A percentile compares a stretch with the other conserved stretches of the same genome.
Evolutionary conservation across 768 basidiomycete genomes (phyloP).

Genomic region (Termitomyces sp.): DNA sequence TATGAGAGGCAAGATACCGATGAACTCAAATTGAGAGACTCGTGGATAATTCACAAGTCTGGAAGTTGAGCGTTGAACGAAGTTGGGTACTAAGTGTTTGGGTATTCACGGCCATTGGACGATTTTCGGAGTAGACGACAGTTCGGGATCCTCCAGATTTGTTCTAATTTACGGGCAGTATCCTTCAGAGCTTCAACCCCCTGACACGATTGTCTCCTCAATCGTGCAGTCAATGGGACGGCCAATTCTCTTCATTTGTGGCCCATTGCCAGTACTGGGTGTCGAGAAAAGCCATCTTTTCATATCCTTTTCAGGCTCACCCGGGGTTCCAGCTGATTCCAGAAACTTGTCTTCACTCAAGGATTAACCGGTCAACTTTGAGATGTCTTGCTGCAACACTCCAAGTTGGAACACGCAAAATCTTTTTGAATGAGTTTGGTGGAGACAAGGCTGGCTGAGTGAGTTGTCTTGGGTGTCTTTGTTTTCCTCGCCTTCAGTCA

Average conservation of each 20-base stretch:
- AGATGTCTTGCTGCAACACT: background rate
- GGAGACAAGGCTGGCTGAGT: background rate
- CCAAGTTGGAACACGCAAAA: background rate
- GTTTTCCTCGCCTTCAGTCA: background rate
- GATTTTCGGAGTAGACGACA: background rate
- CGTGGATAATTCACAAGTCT: too few species aligned
- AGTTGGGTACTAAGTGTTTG: too few species aligned
- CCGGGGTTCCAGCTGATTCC: too few species aligned
- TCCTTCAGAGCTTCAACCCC: too few species aligned
- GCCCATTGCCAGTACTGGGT: background rate
- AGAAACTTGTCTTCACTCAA: background rate
- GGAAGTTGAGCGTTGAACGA: background rate
- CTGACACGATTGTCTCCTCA: background rate
- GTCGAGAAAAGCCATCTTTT: too few species aligned
- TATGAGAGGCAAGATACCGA: too few species aligned
- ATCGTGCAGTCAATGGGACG: background rate
- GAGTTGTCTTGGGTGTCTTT: background rate
- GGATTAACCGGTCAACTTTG: background rate
- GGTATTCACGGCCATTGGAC: background rate
- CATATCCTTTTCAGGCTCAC: background rate
- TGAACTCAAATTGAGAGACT: too few species aligned
- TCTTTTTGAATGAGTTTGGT: background rate
- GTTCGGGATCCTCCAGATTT: background rate
- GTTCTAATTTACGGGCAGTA: background rate
- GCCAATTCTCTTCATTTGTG: too few species aligned